Evolutionary conservation across 495 filamentous ascomycete species (phyloP).

Genomic region (Penicillium simplicissimum): DNA sequence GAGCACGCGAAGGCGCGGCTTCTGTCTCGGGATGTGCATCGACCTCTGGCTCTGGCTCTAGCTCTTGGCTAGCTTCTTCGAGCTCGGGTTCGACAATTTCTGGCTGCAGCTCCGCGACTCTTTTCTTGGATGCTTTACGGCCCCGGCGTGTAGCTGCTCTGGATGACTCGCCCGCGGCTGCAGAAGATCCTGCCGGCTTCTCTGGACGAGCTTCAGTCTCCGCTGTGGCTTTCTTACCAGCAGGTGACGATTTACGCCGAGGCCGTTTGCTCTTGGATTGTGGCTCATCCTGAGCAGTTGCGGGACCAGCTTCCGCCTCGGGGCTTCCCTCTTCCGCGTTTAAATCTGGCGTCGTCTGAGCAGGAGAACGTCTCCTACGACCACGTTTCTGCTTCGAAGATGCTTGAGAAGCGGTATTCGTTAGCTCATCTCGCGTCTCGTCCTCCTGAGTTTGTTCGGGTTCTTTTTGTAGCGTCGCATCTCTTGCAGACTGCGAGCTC

Average conservation of each 20-base stretch:
- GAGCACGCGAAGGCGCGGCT: background rate
- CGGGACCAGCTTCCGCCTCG: background rate
- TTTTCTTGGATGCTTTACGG: slow-evolving; percentile 9
- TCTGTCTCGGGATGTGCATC: slow-evolving; percentile 16
- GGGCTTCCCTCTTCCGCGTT: background rate
- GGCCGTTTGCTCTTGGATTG: background rate
- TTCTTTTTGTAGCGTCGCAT: background rate
- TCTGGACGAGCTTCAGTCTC: background rate
- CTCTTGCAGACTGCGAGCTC: background rate
- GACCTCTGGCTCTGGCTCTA: background rate
- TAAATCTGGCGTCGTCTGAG: background rate
- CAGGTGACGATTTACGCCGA: background rate
- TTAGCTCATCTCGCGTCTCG: background rate
- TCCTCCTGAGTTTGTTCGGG: background rate
- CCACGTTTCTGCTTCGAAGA: slow-evolving; percentile 9
- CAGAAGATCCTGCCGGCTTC: background rate
- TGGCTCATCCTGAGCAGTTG: background rate
- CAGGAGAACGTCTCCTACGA: slow-evolving; percentile 17
- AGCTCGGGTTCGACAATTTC: slow-evolving; percentile 13
- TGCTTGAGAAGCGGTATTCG: background rate
- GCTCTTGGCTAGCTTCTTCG: background rate
- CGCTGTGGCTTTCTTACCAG: background rate
- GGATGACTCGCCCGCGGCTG: slow-evolving; percentile 12
- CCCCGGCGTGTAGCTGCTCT: background rate
- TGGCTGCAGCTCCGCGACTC: slow-evolving; percentile 9